Base-by-base conservation (phyloP, 257 asterid genomes). In the Penstemon newberryi region DNA sequence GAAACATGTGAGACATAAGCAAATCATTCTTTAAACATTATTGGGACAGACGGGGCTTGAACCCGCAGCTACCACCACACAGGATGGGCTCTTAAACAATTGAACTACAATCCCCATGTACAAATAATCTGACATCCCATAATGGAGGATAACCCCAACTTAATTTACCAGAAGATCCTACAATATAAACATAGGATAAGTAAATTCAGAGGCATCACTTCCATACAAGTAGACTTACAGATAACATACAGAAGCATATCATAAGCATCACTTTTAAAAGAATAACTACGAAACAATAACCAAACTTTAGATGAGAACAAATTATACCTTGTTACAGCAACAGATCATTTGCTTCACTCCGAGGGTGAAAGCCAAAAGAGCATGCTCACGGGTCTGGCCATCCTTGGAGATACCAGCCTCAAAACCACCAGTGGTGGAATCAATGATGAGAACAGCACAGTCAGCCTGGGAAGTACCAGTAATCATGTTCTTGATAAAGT, bases 301-400 rank as follows among this genome's bases (percentile, higher is more conserved):
- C 33, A 25, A 25, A 25, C 33, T 25, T 25, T 25, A 25, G 33
- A 58, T 37, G 1, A 58, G 19, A 58, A 37, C 6, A 38, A 38
- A 44, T 40, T 9, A 2, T 36, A 85, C 95, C 94, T 87, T 83
- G 85, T 83, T 85, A 51, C 90, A 89, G 75, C 95, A 87, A 59
- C 96, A 87, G 42, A 89, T 87, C 96, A 89, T 89, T 49, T 89
- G 96, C 73, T 42, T 87, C 36, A 89, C 96, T 58, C 96, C 95
- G 56, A 89, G 92, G 33, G 95, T 89, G 78, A 89, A 89, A 62
- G 96, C 96, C 71, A 86, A 85, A 56, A 89, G 78, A 1, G 96
- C 96, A 18, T 89, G 96, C 80, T 89, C 96, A 63, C 95, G 92
- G 56, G 96, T 89, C 81, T 89, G 96, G 5, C 96, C 96, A 53